These are phyloP conservation scores for Chalciporus sp. DNA, from an alignment of 1,284 basidiomycete genomes.

Conservation along the genomic window DNA sequence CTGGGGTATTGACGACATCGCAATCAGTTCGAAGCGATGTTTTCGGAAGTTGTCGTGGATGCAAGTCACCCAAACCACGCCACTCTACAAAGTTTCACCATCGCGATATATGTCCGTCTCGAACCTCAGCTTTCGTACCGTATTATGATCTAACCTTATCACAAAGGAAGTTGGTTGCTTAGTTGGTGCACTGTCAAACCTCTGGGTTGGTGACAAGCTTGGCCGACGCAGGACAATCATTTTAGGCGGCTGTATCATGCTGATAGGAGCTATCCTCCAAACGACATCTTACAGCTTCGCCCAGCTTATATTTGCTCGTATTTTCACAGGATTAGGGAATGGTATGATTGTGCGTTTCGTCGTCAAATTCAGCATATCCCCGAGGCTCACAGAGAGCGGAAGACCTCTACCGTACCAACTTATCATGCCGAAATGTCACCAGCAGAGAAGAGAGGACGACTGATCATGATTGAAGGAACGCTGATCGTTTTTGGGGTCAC, in stretches of 20 bases:
- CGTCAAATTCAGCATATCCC: neutral
- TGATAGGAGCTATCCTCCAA: conserved; percentile 50
- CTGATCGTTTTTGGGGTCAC: conserved; percentile 68
- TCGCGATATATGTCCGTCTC: conserved; percentile 31
- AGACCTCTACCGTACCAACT: conserved; percentile 60
- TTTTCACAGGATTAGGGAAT: conserved; percentile 59
- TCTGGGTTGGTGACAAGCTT: conserved; percentile 48
- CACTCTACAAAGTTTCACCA: conserved; percentile 34
- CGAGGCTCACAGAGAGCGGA: conserved; percentile 14
- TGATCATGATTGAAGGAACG: conserved; percentile 67
- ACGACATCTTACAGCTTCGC: conserved; percentile 43
- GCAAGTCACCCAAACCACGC: conserved; percentile 31
- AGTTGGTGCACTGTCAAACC: conserved; percentile 50
- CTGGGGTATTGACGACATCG: conserved; percentile 2
- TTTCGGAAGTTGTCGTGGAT: conserved; percentile 33
- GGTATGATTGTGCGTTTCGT: conserved; percentile 48
- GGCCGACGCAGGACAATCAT: conserved; percentile 51
- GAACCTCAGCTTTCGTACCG: neutral
- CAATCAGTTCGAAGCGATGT: conserved; percentile 29
- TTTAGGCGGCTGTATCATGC: conserved; percentile 48
- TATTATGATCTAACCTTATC: neutral
- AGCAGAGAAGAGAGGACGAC: conserved; percentile 55
- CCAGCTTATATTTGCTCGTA: conserved; percentile 50
- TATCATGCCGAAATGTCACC: conserved; percentile 67
- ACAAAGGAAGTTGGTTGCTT: conserved; percentile 36